Percentiles rank a stretch among this genome's conserved stretches.
Evolutionary conservation across 2,329 filamentous ascomycete genomes (phyloP).

Genomic region (Ceratocystis harringtonii): DNA sequence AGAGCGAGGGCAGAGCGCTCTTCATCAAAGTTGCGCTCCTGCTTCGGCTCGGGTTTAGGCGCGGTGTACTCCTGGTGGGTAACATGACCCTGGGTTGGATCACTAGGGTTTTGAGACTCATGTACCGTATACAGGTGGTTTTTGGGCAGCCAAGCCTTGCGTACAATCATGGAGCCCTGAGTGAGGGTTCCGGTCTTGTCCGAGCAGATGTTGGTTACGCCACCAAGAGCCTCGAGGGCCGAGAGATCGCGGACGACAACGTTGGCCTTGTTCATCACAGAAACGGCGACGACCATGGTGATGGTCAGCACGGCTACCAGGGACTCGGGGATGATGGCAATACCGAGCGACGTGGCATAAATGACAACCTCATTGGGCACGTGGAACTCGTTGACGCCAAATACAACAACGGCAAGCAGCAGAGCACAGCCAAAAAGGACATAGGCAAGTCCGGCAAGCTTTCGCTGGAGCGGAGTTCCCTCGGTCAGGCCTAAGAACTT

Average conservation of each 20-base stretch:
- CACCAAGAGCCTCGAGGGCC: constrained; percentile 53
- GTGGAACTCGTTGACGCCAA: constrained; percentile 40
- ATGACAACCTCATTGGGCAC: constrained; percentile 39
- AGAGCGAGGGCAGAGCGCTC: constrained; percentile 45
- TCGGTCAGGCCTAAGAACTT: constrained; percentile 47
- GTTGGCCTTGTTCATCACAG: constrained; percentile 48
- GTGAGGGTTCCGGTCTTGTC: constrained; percentile 60
- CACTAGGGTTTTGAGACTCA: constrained; percentile 43
- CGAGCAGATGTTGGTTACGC: constrained; percentile 58
- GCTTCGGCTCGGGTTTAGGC: constrained; percentile 24
- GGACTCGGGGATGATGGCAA: constrained; percentile 49
- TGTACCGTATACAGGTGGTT: constrained; percentile 44
- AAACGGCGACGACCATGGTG: constrained; percentile 52
- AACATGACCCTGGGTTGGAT: constrained; percentile 45
- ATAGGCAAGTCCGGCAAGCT: constrained; percentile 63
- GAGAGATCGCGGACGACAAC: constrained; percentile 52
- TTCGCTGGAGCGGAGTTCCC: constrained; percentile 65
- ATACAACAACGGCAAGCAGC: constrained; percentile 41
- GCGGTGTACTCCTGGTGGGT: constrained; percentile 26
- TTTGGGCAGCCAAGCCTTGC: constrained; percentile 49
- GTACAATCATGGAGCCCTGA: constrained; percentile 54
- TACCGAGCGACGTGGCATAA: constrained; percentile 42
- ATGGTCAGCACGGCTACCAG: constrained; percentile 56
- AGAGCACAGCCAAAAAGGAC: constrained; percentile 58
- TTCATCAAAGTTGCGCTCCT: constrained; percentile 39